A percentile compares a stretch with the other conserved stretches of the same genome.
These are phyloP conservation scores for Coemansia guatemalensis DNA, from an alignment of 192 early-diverging fungal species.

Conservation along the genomic window DNA sequence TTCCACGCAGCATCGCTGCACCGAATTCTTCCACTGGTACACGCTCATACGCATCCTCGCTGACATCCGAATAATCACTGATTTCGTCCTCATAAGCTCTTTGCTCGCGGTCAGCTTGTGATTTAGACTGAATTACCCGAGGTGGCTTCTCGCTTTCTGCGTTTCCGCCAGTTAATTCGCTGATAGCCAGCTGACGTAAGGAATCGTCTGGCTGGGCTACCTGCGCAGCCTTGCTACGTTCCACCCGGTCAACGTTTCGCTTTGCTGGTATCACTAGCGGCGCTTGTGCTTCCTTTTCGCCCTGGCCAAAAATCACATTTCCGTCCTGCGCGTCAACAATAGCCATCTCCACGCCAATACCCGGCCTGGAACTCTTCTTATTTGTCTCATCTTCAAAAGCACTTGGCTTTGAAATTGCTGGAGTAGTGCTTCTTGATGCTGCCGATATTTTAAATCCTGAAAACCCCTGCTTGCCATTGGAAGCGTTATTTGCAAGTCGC, in stretches of 20 bases:
- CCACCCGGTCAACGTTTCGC: slow-evolving; percentile 30
- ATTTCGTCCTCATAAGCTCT: neutral
- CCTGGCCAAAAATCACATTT: slow-evolving; percentile 4
- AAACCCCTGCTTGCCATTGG: neutral
- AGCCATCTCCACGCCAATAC: slow-evolving; percentile 1
- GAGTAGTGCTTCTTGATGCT: neutral
- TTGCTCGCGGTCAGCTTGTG: neutral
- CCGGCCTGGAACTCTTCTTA: neutral
- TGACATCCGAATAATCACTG: slow-evolving; percentile 14
- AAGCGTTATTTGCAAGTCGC: no score
- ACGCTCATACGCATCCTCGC: slow-evolving; percentile 69
- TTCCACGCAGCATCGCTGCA: slow-evolving; percentile 77
- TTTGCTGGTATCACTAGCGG: slow-evolving; percentile 32
- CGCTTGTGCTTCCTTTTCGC: slow-evolving; percentile 4
- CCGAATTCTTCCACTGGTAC: slow-evolving; percentile 92
- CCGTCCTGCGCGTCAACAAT: slow-evolving; percentile 12
- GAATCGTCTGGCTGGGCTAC: neutral
- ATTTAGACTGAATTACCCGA: neutral
- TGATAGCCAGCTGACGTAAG: neutral
- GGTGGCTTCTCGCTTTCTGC: neutral
- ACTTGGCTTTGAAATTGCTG: neutral
- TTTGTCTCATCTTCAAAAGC: slow-evolving; percentile 4
- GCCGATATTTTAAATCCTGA: slow-evolving; percentile 2
- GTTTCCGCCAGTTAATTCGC: neutral
- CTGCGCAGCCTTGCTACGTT: slow-evolving; percentile 1